Evolutionary conservation across 2,329 filamentous ascomycete genomes (phyloP).

Genomic region (Talaromyces verruculosus): DNA sequence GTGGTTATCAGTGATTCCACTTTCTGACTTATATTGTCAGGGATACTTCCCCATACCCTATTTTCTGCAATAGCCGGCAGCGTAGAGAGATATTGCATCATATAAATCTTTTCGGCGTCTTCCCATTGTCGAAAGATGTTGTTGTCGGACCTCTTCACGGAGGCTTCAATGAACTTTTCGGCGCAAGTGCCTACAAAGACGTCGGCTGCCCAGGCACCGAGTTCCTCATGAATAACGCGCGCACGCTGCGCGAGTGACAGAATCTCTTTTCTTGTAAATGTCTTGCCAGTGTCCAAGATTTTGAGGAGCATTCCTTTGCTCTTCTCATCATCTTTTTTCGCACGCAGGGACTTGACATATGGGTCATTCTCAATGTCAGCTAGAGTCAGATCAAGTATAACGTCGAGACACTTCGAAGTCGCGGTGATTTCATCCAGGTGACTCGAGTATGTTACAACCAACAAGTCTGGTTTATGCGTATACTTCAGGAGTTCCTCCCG

Average conservation of each 20-base stretch:
- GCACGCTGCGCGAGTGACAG: constrained; percentile 55
- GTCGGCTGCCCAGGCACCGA: constrained; percentile 70
- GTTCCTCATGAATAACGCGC: constrained; percentile 53
- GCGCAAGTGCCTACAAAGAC: constrained; percentile 60
- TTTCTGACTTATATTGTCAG: constrained; percentile 57
- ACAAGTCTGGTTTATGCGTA: constrained; percentile 65
- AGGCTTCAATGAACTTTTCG: constrained; percentile 32
- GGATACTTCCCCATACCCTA: constrained; percentile 22
- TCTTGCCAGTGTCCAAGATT: constrained; percentile 34
- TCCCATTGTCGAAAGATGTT: constrained; percentile 45
- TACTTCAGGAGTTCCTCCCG: constrained; percentile 67
- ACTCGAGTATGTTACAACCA: constrained; percentile 35
- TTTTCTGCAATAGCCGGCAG: constrained; percentile 25
- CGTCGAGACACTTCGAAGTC: constrained; percentile 48
- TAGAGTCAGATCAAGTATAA: constrained; percentile 44
- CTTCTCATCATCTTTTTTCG: constrained; percentile 39
- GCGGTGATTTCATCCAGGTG: constrained; percentile 18
- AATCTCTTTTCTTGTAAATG: constrained; percentile 55
- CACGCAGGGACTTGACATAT: constrained; percentile 51
- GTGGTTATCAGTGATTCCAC: constrained; percentile 57
- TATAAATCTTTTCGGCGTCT: constrained; percentile 56
- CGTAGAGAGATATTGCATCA: constrained; percentile 45
- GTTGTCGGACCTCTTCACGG: constrained; percentile 30
- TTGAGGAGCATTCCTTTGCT: constrained; percentile 29
- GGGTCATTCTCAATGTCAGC: constrained; percentile 62